Percentiles rank a stretch among this genome's conserved stretches.
These are phyloP conservation scores for Closterium sp. DNA, from an alignment of 139 green algal genomes.

Conservation along the genomic window DNA sequence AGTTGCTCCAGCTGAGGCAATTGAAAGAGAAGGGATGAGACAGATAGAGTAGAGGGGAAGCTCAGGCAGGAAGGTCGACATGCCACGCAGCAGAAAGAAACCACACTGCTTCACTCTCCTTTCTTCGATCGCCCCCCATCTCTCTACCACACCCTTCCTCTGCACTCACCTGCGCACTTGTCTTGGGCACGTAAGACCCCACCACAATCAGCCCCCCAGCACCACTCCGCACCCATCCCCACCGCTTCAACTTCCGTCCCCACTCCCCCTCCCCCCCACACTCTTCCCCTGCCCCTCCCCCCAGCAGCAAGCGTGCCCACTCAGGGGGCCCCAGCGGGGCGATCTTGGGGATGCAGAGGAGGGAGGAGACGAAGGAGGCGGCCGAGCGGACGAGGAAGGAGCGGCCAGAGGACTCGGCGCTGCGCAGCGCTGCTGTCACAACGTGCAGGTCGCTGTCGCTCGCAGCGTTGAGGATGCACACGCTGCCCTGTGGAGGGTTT, in stretches of 20 bases:
- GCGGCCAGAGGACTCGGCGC: constrained; percentile 19
- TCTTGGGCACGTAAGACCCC: constrained; percentile 53
- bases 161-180: constrained; percentile 31
- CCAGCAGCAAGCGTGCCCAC: not conserved
- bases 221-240: not conserved
- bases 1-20: not conserved
- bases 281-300: not conserved
- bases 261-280: not conserved
- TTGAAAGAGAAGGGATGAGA: not conserved
- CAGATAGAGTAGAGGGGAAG: not conserved
- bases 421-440: constrained; percentile 17
- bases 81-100: too few species aligned
- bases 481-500: constrained; percentile 11
- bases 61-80: too few species aligned
- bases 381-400: constrained; percentile 43
- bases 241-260: not conserved
- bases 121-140: too few species aligned
- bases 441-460: constrained; percentile 50
- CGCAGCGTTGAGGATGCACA: constrained; percentile 52
- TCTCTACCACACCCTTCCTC: not conserved
- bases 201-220: constrained; percentile 42
- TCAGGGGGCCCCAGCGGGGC: constrained; percentile 35
- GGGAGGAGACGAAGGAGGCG: constrained; percentile 49
- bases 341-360: constrained; percentile 16
- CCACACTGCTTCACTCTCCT: too few species aligned